Base-by-base conservation (phyloP, 2,329 filamentous ascomycete genomes). In the Stagonosporopsis chrysanthemi region DNA sequence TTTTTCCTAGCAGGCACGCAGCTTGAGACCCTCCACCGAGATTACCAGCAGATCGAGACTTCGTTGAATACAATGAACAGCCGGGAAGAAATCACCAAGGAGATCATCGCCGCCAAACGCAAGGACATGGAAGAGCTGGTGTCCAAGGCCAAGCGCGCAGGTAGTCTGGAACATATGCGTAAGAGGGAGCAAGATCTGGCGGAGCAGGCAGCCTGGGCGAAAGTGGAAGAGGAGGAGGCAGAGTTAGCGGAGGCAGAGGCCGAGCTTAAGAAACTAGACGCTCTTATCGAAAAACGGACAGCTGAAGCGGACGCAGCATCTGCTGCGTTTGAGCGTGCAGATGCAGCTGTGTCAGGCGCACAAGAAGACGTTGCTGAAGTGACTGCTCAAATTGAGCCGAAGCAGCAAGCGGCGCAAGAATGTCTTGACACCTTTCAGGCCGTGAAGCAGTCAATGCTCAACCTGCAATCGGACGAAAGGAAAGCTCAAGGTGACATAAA, bases 1-100 rank as follows among this genome's bases (percentile, higher is more conserved):
- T 97, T 97, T 70, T 99, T 99, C 72, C 85, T 97, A 58, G 92
- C 93, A 67, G 95, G 95, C 24, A 96, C 97, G 0, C 93, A 98
- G 68, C 84, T 99, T 0, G 92, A 98, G 73, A 89, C 94, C 66
- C 83, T 99, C 9, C 92, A 97, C 72, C 88, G 91, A 60, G 95
- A 99, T 71, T 99, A 99, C 75, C 86, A 88, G 56, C 81, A 97
- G 55, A 87, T 97, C 14, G 87, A 90, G 59, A 89, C 96, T 63
- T 89, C 86, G 3, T 82, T 95, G 19, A 90, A 97, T 62, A 85
- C 85, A 31, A 91, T 88, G 56, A 83, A 88, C 52, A 81, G 80
- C 29, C 90, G 89, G 64, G 78, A 91, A 1, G 78, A 81, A 9
- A 82, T 82, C 26, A 85, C 86, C 35, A 75, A 84, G 40, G 85